These are phyloP conservation scores for Globisporangium camurandrum DNA, from an alignment of 352 stramenopile genomes.

Conservation along the genomic window DNA sequence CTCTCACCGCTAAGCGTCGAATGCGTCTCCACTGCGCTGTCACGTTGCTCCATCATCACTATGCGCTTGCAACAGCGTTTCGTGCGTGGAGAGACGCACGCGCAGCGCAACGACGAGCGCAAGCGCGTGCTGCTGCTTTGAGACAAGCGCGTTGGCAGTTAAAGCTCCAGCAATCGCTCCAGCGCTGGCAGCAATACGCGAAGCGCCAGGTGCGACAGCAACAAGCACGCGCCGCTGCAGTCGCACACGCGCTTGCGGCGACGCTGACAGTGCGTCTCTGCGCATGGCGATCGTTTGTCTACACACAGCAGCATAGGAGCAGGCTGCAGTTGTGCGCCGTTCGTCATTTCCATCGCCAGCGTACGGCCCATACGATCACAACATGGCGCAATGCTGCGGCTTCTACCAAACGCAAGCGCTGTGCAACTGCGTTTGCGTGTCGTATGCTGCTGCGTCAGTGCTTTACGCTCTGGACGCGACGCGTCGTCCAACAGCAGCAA, in stretches of 20 bases:
- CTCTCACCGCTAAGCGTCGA: not conserved
- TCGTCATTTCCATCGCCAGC: conserved; percentile 7
- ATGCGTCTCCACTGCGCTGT: not conserved
- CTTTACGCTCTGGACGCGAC: no score
- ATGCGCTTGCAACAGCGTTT: not conserved
- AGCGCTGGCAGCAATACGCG: conserved; percentile 16
- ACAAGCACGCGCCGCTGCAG: no score
- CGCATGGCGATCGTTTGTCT: no score
- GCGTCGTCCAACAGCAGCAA: not conserved
- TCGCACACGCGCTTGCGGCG: no score
- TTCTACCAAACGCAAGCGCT: not conserved
- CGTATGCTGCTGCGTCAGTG: no score
- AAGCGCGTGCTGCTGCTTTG: not conserved
- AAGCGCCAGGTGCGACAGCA: no score
- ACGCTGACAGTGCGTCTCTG: no score
- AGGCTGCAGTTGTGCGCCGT: not conserved
- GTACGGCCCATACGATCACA: not conserved
- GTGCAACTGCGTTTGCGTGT: not conserved
- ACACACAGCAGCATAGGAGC: not conserved
- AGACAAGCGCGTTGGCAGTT: not conserved
- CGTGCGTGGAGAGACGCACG: not conserved
- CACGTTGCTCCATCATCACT: not conserved
- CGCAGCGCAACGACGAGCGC: not conserved
- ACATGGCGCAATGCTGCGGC: conserved; percentile 1
- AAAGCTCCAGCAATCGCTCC: conserved; percentile 9